These are phyloP conservation scores for Amyloporia xantha DNA, from an alignment of 768 basidiomycete species.

Conservation along the genomic window DNA sequence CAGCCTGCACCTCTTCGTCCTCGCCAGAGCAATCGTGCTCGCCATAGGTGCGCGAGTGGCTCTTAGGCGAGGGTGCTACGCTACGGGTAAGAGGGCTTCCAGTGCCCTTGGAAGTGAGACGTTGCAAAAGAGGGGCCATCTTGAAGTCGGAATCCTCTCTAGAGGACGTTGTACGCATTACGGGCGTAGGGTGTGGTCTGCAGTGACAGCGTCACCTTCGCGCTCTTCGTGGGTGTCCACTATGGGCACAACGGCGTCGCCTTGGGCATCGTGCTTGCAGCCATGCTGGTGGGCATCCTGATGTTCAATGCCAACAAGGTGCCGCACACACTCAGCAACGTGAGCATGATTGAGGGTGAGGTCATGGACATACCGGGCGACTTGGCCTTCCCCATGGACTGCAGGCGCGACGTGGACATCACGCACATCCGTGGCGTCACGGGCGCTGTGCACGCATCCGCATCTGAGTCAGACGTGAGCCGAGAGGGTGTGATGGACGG, in stretches of 20 bases:
- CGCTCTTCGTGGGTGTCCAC: conserved; percentile 16
- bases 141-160: conserved; percentile 66
- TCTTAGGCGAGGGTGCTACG: conserved; percentile 40
- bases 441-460: conserved; percentile 9
- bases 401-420: conserved; percentile 16
- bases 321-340: conserved; percentile 22
- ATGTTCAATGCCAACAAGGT: no score
- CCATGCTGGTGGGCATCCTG: conserved; percentile 11
- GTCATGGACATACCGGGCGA: conserved; percentile 1
- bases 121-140: conserved; percentile 54
- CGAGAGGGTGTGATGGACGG: conserved; percentile 15
- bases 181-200: conserved; percentile 72
- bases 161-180: conserved; percentile 56
- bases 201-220: conserved; percentile 6
- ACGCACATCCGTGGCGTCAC: conserved; percentile 16
- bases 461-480: conserved; percentile 16
- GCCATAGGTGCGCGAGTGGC: conserved; percentile 22
- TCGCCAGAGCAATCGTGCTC: conserved; percentile 50
- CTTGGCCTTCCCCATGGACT: conserved; percentile 9
- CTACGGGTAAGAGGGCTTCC: conserved; percentile 53
- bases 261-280: neutral
- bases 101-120: conserved; percentile 33
- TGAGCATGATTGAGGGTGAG: conserved; percentile 13
- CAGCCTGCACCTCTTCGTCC: conserved; percentile 48
- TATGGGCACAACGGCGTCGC: conserved; percentile 12